Evolutionary conservation across 2,329 filamentous ascomycete species (phyloP).

Genomic region (Ophiosphaerella herpotricha): DNA sequence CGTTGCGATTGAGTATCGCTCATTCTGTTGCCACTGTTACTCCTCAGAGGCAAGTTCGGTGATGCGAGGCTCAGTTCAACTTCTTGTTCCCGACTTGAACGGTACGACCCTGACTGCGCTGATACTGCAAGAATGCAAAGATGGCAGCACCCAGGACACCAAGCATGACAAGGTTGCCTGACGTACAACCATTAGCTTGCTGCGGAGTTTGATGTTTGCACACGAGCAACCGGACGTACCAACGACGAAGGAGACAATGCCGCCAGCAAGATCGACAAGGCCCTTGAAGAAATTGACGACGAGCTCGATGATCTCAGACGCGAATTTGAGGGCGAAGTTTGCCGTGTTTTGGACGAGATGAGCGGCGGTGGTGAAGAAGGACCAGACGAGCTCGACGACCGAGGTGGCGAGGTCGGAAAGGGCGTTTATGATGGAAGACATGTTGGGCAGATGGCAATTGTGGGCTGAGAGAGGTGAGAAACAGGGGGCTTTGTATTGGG

Average conservation of each 20-base stretch:
- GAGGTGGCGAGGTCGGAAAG: slow-evolving; percentile 39
- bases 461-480: background rate
- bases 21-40: background rate
- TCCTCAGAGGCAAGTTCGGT: background rate
- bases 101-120: slow-evolving; percentile 41
- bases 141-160: slow-evolving; percentile 36
- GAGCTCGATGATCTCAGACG: slow-evolving; percentile 32
- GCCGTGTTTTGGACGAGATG: slow-evolving; percentile 36
- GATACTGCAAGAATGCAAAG: slow-evolving; percentile 44
- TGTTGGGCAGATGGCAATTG: background rate
- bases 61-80: slow-evolving; percentile 30
- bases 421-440: slow-evolving; percentile 42
- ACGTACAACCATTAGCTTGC: slow-evolving; percentile 8
- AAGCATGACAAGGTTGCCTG: slow-evolving; percentile 44
- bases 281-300: slow-evolving; percentile 40
- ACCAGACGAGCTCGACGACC: slow-evolving; percentile 39
- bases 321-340: slow-evolving; percentile 34
- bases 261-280: slow-evolving; percentile 39
- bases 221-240: slow-evolving; percentile 22
- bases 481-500: too few species aligned
- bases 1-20: background rate
- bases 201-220: background rate
- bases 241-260: slow-evolving; percentile 39
- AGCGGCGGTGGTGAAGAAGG: slow-evolving; percentile 42
- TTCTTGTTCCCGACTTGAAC: slow-evolving; percentile 46